These are phyloP conservation scores for Pleochaeta shiraiana DNA, from an alignment of 2,329 filamentous ascomycete species.

Conservation along the genomic window DNA sequence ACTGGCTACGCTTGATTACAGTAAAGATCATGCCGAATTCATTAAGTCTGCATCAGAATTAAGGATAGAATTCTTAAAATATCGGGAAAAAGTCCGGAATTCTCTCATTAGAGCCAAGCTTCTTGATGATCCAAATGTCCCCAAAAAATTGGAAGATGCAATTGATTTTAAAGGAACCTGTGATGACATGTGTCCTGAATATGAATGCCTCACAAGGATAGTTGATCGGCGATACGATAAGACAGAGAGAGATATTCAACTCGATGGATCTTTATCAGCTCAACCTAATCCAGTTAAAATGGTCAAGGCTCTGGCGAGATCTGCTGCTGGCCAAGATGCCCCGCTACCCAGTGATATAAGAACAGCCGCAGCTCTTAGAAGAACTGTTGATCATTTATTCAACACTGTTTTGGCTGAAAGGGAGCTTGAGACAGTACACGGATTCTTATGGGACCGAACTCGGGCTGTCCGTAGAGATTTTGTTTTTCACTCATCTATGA, in stretches of 20 bases:
- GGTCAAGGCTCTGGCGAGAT: slow-evolving; percentile 46
- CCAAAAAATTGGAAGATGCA: slow-evolving; percentile 37
- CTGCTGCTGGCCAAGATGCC: slow-evolving; percentile 44
- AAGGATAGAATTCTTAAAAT: slow-evolving; percentile 25
- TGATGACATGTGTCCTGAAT: slow-evolving; percentile 48
- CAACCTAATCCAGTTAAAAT: slow-evolving; percentile 28
- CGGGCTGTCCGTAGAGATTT: slow-evolving; percentile 46
- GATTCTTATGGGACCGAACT: slow-evolving; percentile 46
- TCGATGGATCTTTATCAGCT: slow-evolving; percentile 22
- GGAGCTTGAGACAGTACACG: slow-evolving; percentile 32
- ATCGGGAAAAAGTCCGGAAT: slow-evolving; percentile 32
- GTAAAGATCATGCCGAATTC: background rate
- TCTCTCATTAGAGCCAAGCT: slow-evolving; percentile 35
- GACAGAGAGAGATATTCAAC: slow-evolving; percentile 27
- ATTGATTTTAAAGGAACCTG: slow-evolving; percentile 46
- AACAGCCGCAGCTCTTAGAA: slow-evolving; percentile 33
- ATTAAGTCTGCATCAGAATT: background rate
- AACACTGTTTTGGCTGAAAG: slow-evolving; percentile 34
- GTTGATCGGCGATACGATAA: slow-evolving; percentile 35
- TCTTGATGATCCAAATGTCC: slow-evolving; percentile 42
- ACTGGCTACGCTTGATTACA: slow-evolving; percentile 6
- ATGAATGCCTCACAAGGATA: slow-evolving; percentile 40
- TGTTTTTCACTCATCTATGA: slow-evolving; percentile 41
- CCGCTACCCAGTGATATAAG: slow-evolving; percentile 46
- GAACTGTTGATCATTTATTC: slow-evolving; percentile 40